Conservation (phyloP, 148 eudicot species). For the Rhododendron ovatum region DNA sequence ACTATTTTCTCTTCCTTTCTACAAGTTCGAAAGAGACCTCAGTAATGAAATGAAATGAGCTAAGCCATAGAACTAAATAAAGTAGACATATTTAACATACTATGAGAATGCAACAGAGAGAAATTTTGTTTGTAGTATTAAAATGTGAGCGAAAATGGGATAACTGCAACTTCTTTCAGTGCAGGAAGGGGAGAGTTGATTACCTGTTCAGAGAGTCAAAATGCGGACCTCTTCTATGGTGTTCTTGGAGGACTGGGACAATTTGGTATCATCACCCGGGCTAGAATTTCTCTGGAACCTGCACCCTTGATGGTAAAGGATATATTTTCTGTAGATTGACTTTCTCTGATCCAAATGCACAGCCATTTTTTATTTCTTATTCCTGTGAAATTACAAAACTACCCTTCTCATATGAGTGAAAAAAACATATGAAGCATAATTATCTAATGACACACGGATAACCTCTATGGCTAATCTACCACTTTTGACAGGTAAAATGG, state of each 20-base stretch:
- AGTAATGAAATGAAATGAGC: not conserved
- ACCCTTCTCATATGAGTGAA: not conserved
- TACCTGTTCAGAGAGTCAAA: slow-evolving; percentile 57
- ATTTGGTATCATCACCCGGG: slow-evolving; percentile 84
- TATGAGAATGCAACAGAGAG: not conserved
- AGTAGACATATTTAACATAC: not conserved
- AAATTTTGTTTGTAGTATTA: not conserved
- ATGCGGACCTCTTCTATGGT: slow-evolving; percentile 76
- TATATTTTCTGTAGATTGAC: not conserved
- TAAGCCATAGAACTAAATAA: not conserved
- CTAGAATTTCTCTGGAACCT: slow-evolving; percentile 21
- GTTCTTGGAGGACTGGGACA: slow-evolving; percentile 97
- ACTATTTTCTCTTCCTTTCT: not conserved
- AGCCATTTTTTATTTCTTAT: no score
- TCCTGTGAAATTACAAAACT: not conserved
- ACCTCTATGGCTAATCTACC: not conserved
- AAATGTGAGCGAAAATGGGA: not conserved
- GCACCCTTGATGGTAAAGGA: slow-evolving; percentile 37
- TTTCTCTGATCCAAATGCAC: not conserved
- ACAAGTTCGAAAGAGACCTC: not conserved
- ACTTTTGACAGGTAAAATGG: slow-evolving; percentile 79
- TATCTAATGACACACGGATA: not conserved
- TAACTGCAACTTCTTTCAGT: slow-evolving; percentile 6
- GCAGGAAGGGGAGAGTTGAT: slow-evolving; percentile 81
- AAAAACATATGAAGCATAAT: no score